Evolutionary conservation across 495 filamentous ascomycete species (phyloP).

Genomic region (Penicillium desertorum): DNA sequence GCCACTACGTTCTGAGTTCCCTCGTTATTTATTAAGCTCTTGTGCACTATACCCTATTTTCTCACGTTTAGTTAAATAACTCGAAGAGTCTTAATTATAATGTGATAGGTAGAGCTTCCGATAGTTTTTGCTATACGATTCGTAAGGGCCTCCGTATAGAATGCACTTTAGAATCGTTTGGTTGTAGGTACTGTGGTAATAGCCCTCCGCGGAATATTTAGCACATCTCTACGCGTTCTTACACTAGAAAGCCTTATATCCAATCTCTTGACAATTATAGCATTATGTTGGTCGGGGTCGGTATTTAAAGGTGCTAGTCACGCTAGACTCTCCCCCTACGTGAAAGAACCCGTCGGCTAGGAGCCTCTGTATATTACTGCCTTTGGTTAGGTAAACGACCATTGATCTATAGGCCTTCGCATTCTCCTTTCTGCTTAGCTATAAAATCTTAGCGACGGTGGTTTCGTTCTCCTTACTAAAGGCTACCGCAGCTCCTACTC

Average conservation of each 20-base stretch:
- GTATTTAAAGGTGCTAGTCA: slow-evolving; percentile 28
- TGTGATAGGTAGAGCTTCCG: slow-evolving; percentile 24
- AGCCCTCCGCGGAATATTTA: slow-evolving; percentile 28
- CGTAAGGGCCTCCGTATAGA: slow-evolving; percentile 28
- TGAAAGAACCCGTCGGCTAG: slow-evolving; percentile 31
- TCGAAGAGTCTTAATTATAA: slow-evolving; percentile 31
- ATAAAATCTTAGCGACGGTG: slow-evolving; percentile 29
- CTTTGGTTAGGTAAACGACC: slow-evolving; percentile 37
- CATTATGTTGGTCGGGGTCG: slow-evolving; percentile 20
- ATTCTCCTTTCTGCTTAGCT: slow-evolving; percentile 34
- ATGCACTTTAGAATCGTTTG: slow-evolving; percentile 26
- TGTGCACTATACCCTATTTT: no score
- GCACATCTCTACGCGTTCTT: slow-evolving; percentile 28
- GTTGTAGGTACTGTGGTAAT: slow-evolving; percentile 27
- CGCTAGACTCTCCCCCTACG: slow-evolving; percentile 27
- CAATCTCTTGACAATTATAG: no score
- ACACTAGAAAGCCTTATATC: no score
- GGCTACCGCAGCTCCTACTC: slow-evolving; percentile 16
- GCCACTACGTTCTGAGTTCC: slow-evolving; percentile 19
- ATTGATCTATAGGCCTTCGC: slow-evolving; percentile 36
- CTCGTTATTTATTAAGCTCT: slow-evolving; percentile 34
- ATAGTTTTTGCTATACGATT: slow-evolving; percentile 35
- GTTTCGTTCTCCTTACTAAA: slow-evolving; percentile 26
- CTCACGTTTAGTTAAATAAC: slow-evolving; percentile 34
- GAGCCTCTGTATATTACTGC: slow-evolving; percentile 27